phyloP scores from a whole-genome alignment of 2,329 filamentous ascomycete genomes.

The Hirsutella rhossiliensis region DNA sequence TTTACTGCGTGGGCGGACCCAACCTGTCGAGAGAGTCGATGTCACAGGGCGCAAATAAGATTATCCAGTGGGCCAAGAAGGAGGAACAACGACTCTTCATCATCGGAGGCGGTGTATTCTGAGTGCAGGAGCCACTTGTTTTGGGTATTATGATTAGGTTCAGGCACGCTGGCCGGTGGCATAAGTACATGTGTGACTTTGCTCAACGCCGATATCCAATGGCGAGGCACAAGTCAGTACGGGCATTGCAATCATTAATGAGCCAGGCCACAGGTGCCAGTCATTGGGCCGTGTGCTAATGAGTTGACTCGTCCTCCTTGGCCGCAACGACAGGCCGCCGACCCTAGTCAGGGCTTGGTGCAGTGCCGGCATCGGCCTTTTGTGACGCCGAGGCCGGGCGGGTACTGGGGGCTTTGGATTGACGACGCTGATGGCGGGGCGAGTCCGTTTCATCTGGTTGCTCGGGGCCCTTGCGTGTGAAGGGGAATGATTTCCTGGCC shows the following conservation, averaged over 20 bases:
- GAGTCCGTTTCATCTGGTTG: slow-evolving; percentile 11
- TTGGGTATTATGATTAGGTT: slow-evolving; percentile 3
- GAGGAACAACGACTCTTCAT: slow-evolving; percentile 95
- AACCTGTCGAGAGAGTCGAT: slow-evolving; percentile 52
- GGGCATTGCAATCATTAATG: not conserved
- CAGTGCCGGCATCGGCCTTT: not conserved
- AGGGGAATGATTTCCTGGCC: slow-evolving; percentile 19
- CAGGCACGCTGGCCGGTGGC: not conserved
- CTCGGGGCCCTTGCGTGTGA: slow-evolving; percentile 12
- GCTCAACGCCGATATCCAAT: not conserved
- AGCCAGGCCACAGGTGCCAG: not conserved
- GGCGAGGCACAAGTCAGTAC: not conserved
- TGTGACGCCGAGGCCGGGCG: not conserved
- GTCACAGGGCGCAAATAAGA: slow-evolving; percentile 75
- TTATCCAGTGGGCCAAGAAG: slow-evolving; percentile 81
- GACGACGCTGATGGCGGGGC: slow-evolving; percentile 3
- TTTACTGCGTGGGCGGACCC: slow-evolving; percentile 87
- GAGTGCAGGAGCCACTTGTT: slow-evolving; percentile 3
- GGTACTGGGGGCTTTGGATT: slow-evolving; percentile 1
- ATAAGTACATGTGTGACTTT: not conserved
- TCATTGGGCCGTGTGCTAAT: not conserved
- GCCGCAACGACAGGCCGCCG: not conserved
- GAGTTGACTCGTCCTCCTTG: not conserved
- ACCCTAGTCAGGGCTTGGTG: not conserved
- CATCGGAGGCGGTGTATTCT: slow-evolving; percentile 88